Evolutionary conservation across 352 stramenopile species (phyloP).

Genomic region (Peronosclerospora sorghi): DNA sequence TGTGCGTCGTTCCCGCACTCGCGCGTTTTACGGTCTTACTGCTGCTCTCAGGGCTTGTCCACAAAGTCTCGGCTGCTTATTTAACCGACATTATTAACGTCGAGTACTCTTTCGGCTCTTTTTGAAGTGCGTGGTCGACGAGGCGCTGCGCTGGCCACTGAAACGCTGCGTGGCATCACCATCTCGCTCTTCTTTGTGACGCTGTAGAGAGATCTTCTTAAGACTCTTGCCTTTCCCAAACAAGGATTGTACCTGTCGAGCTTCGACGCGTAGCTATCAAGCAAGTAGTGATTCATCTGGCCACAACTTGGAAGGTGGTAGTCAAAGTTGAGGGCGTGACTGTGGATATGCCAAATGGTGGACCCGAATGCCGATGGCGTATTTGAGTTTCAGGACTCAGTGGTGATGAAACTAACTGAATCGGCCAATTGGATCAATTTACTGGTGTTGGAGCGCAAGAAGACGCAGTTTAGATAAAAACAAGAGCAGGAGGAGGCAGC

Average conservation of each 20-base stretch:
- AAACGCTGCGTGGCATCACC: conserved; percentile 30
- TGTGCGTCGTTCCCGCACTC: conserved; percentile 47
- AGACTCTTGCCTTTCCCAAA: conserved; percentile 46
- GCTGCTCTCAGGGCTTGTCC: conserved; percentile 37
- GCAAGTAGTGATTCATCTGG: conserved; percentile 34
- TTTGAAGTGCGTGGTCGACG: conserved; percentile 25
- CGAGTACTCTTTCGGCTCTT: conserved; percentile 37
- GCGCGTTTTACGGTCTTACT: conserved; percentile 49
- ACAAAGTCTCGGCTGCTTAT: conserved; percentile 41
- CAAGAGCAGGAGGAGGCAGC: conserved; percentile 12
- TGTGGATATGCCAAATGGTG: conserved; percentile 31
- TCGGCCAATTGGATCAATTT: conserved; percentile 24
- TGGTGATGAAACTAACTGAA: conserved; percentile 46
- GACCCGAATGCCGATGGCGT: conserved; percentile 31
- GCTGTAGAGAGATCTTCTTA: conserved; percentile 37
- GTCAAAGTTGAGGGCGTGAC: conserved; percentile 34
- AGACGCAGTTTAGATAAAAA: conserved; percentile 20
- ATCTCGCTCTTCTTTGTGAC: conserved; percentile 46
- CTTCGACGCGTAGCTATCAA: conserved; percentile 28
- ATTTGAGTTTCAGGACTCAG: conserved; percentile 36
- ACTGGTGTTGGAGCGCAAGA: conserved; percentile 28
- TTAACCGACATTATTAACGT: conserved; percentile 38
- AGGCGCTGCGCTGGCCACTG: conserved; percentile 1
- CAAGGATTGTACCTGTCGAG: conserved; percentile 35
- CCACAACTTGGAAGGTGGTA: conserved; percentile 44